Base-by-base conservation (phyloP, 2,329 filamentous ascomycete genomes). In the Trichophaea hybrida region DNA sequence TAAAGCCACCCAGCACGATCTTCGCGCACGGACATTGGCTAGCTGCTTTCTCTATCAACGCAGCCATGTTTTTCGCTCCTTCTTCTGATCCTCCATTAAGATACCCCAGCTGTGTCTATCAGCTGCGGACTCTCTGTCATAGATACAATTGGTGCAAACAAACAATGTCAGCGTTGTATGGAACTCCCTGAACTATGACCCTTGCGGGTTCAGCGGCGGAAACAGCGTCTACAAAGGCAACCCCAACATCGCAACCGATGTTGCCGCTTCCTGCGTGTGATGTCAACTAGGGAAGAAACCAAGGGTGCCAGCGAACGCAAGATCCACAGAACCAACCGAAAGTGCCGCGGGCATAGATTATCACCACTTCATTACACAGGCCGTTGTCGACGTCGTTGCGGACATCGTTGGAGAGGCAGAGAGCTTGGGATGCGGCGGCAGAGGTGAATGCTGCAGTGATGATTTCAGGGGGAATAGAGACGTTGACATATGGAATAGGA, bases 321-420 rank as follows among this genome's bases (percentile, higher is more conserved):
- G 24, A 24, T 24, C n/a, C 12, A 32, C 4, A 15, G 15, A n/a
- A 49, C 44, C 8, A 12, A 35, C 80, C 77, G 5, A 73, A 74
- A 5, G 78, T 79, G 6, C 79, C 78, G 15, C 78, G 75, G 15
- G 78, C 78, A 64, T 77, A 81, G 65, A 81, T 75, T 55, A 81
- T 69, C 6, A 77, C 80, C 62, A 78, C 72, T 35, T 72, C 67
- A 2, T 53, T 38, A n/a, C 64, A 65, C 4, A 37, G 35, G 15
- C 60, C 57, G 5, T 57, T 37, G 13, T 50, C 33, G 5, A 65
- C 53, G 1, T 65, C 64, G 13, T 63, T 60, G 1, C 62, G 62
- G n/a, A 56, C 63, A 6, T 55, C 58, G 40, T 10, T n/a, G 17
- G 17, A 34, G n/a, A 12, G 1, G 5, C 24, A 12, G 13, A n/a